Evolutionary conservation across 805 yeast genomes (phyloP).

Genomic region (Zygoascus ofunaensis): DNA sequence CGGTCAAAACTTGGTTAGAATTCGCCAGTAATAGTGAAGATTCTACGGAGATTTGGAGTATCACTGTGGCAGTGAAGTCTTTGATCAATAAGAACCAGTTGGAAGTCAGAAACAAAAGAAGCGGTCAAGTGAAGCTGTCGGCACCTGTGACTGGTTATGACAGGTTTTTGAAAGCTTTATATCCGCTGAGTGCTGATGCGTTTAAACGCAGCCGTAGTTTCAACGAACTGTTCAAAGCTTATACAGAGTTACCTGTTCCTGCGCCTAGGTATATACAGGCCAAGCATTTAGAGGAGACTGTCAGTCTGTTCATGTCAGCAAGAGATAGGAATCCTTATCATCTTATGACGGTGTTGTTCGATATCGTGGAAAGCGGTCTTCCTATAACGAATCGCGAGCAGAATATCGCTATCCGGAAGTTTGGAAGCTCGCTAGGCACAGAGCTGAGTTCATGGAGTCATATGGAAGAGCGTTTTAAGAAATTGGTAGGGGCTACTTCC

Average conservation of each 20-base stretch:
- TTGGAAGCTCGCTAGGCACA: constrained; percentile 11
- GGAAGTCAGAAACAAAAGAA: constrained; percentile 3
- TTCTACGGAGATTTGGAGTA: not conserved
- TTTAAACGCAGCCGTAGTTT: constrained; percentile 4
- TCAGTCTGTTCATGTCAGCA: constrained; percentile 16
- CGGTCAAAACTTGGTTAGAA: not conserved
- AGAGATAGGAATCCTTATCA: constrained; percentile 3
- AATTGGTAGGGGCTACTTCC: constrained; percentile 6
- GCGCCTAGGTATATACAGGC: constrained; percentile 26
- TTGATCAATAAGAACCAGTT: constrained; percentile 11
- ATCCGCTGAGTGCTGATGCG: constrained; percentile 4
- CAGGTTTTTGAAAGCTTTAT: constrained; percentile 19
- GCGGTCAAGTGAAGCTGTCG: constrained; percentile 8
- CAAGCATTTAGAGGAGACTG: constrained; percentile 27
- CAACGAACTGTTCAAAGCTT: constrained; percentile 18
- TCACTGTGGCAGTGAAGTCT: not conserved
- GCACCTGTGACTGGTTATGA: constrained; percentile 15
- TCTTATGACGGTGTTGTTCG: constrained; percentile 15
- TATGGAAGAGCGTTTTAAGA: constrained; percentile 9
- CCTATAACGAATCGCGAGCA: constrained; percentile 27
- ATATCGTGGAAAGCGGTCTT: constrained; percentile 23
- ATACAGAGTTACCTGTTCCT: constrained; percentile 27
- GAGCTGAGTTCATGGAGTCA: constrained; percentile 1
- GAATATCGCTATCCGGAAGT: constrained; percentile 19
- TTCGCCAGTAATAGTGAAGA: not conserved